Conservation (phyloP, 345 rosid genomes). For the Nasturtium officinale region DNA sequence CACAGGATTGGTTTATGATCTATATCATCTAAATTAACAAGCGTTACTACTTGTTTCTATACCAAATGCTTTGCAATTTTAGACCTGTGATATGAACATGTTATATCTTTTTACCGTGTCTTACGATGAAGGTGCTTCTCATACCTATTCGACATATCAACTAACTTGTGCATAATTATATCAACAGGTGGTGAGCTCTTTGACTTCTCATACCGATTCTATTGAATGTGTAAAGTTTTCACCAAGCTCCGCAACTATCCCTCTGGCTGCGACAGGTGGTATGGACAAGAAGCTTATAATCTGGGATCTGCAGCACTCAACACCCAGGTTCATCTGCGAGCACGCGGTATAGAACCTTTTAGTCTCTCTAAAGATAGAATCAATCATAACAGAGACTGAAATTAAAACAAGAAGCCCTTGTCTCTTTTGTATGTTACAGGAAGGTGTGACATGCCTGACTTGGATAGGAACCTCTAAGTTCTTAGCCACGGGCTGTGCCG, state of each 20-base stretch:
- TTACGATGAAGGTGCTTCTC: no score
- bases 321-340: conserved; percentile 65
- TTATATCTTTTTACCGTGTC: background rate
- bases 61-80: background rate
- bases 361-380: conserved; percentile 19
- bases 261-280: conserved; percentile 87
- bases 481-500: conserved; percentile 73
- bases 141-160: background rate
- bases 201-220: conserved; percentile 69
- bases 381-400: conserved; percentile 4
- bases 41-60: background rate
- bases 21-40: background rate
- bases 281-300: conserved; percentile 80
- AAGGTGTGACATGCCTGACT: conserved; percentile 69
- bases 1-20: background rate
- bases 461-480: conserved; percentile 78
- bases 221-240: conserved; percentile 72
- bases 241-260: conserved; percentile 51
- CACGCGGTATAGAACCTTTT: conserved; percentile 56
- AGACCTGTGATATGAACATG: background rate
- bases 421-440: conserved; percentile 46
- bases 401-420: background rate
- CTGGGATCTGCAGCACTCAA: conserved; percentile 84
- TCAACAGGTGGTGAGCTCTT: conserved; percentile 77
- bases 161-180: conserved; percentile 9